Evolutionary conservation across 2,329 filamentous ascomycete species (phyloP).

Genomic region (Leptographium lundbergii): DNA sequence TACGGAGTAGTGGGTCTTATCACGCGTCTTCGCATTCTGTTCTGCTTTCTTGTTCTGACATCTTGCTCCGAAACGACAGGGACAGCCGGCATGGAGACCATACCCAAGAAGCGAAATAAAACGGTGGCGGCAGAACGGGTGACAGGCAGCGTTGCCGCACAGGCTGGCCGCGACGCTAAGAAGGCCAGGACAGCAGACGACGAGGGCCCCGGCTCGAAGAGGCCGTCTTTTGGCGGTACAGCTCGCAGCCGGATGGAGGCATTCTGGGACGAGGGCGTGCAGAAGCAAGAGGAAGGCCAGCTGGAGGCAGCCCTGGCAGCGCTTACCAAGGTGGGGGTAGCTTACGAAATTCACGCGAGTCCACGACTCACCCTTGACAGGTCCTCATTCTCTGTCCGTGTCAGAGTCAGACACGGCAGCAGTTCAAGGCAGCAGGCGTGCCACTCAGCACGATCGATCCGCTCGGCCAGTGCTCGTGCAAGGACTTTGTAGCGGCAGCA

Average conservation of each 20-base stretch:
- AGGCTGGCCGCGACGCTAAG: too few relatives aligned
- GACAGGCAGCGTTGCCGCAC: too few relatives aligned
- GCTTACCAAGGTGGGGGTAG: not conserved
- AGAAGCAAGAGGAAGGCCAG: not conserved
- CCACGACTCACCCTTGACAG: not conserved
- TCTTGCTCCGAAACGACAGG: too few relatives aligned
- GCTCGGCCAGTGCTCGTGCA: conserved; percentile 8
- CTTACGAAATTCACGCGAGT: not conserved
- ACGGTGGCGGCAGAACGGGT: too few relatives aligned
- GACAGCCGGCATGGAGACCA: too few relatives aligned
- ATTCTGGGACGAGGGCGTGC: not conserved
- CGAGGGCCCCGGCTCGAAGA: too few relatives aligned
- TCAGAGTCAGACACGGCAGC: not conserved
- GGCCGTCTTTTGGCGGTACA: too few relatives aligned
- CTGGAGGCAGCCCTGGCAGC: not conserved
- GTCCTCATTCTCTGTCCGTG: conserved; percentile 8
- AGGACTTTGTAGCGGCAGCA: conserved; percentile 10
- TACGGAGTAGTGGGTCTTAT: too few relatives aligned
- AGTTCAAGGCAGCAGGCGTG: conserved; percentile 4
- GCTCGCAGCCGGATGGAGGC: not conserved
- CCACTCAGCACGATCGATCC: conserved; percentile 6
- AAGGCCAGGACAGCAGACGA: too few relatives aligned
- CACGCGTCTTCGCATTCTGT: too few relatives aligned
- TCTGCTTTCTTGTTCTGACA: too few relatives aligned
- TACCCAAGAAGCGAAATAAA: too few relatives aligned